A percentile compares a stretch with the other conserved stretches of the same genome.
Evolutionary conservation across 169 alveolate species (phyloP).

Genomic region (Eimeria maxima): DNA sequence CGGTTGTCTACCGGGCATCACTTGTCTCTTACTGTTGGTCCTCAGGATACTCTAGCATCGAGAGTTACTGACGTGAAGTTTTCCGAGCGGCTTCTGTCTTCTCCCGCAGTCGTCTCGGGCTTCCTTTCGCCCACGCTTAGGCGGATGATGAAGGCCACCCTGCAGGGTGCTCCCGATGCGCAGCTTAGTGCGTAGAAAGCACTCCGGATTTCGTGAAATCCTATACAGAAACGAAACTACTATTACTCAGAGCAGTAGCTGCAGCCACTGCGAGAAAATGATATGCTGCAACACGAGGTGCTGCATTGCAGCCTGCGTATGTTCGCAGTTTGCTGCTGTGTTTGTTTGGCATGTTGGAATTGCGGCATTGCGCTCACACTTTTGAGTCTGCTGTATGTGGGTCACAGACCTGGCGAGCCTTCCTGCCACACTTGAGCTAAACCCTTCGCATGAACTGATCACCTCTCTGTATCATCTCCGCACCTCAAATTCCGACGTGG

Average conservation of each 20-base stretch:
- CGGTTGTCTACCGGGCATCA: not conserved
- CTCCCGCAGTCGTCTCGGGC: slow-evolving; percentile 95
- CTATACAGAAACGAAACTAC: not conserved
- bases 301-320: not conserved
- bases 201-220: not conserved
- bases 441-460: slow-evolving; percentile 90
- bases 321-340: not conserved
- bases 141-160: slow-evolving; percentile 82
- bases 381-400: not conserved
- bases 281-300: not conserved
- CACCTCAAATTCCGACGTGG: slow-evolving; percentile 88
- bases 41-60: slow-evolving; percentile 86
- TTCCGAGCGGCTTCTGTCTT: slow-evolving; percentile 91
- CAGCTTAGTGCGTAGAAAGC: slow-evolving; percentile 62
- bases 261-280: not conserved
- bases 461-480: slow-evolving; percentile 88
- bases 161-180: slow-evolving; percentile 87
- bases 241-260: not conserved
- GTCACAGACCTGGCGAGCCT: slow-evolving; percentile 82
- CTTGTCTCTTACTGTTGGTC: not conserved
- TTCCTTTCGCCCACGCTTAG: slow-evolving; percentile 92
- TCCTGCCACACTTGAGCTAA: slow-evolving; percentile 92
- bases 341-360: not conserved
- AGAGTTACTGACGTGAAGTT: slow-evolving; percentile 92
- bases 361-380: not conserved